Evolutionary conservation across 345 rosid species (phyloP).

Genomic region (Citropsis articulata): DNA sequence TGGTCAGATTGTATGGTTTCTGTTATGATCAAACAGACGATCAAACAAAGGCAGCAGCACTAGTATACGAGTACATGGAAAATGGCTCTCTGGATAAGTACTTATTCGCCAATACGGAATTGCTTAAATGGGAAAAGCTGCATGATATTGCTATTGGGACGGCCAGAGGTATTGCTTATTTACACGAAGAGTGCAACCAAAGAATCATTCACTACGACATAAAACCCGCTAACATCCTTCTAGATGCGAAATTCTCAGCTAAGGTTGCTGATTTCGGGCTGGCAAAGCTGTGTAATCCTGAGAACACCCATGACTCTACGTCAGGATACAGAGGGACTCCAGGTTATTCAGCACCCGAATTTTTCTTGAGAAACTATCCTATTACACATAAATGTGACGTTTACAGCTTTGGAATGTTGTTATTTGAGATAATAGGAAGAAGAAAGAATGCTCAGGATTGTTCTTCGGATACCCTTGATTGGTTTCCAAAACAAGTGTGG

Average conservation of each 20-base stretch:
- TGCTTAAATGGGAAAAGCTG: slow-evolving; percentile 12
- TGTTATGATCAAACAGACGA: neutral
- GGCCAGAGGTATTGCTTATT: slow-evolving; percentile 13
- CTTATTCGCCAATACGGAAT: neutral
- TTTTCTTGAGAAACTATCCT: slow-evolving; percentile 10
- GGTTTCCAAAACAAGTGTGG: slow-evolving; percentile 26
- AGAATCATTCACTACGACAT: slow-evolving; percentile 25
- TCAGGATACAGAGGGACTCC: slow-evolving; percentile 22
- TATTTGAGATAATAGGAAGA: slow-evolving; percentile 23
- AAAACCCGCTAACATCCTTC: slow-evolving; percentile 19
- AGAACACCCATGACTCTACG: neutral
- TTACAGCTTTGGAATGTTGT: slow-evolving; percentile 27
- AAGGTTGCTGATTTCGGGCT: slow-evolving; percentile 26
- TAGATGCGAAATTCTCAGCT: slow-evolving; percentile 4
- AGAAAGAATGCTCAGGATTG: neutral
- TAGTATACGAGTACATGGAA: slow-evolving; percentile 4
- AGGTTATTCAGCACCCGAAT: slow-evolving; percentile 24
- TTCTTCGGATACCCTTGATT: slow-evolving; percentile 17
- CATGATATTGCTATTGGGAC: slow-evolving; percentile 19
- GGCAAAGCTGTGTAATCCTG: slow-evolving; percentile 13
- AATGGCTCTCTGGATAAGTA: slow-evolving; percentile 19
- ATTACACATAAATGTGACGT: slow-evolving; percentile 30
- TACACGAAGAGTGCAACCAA: slow-evolving; percentile 17
- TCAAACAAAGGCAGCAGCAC: neutral
- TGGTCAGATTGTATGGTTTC: neutral